Percentiles rank a stretch among this genome's conserved stretches.
These are phyloP conservation scores for Solanum corneliomulleri DNA, from an alignment of 257 asterid species.

Conservation along the genomic window DNA sequence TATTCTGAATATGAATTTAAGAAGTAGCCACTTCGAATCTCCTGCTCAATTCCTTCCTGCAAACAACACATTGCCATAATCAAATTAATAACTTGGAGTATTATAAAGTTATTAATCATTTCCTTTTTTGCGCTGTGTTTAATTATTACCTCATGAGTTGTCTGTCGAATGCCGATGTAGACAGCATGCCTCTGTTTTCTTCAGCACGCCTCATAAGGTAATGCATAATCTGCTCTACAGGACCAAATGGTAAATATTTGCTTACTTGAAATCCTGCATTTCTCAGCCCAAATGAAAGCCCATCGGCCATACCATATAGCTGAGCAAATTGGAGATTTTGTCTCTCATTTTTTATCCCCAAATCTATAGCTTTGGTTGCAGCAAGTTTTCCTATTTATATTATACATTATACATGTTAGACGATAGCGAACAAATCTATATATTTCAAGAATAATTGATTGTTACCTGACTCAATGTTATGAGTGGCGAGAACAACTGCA, in stretches of 20 bases:
- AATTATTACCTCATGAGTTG: slow-evolving; percentile 43
- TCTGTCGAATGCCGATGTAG: slow-evolving; percentile 50
- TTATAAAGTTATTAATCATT: no score
- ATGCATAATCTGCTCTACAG: slow-evolving; percentile 75
- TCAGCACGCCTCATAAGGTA: slow-evolving; percentile 88
- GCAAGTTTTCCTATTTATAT: slow-evolving; percentile 45
- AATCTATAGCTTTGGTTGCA: slow-evolving; percentile 42
- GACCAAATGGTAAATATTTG: slow-evolving; percentile 85
- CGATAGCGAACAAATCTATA: not conserved
- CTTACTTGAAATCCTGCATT: slow-evolving; percentile 71
- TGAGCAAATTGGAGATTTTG: slow-evolving; percentile 68
- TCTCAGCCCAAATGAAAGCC: slow-evolving; percentile 49
- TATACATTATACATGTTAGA: not conserved
- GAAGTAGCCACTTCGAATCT: not conserved
- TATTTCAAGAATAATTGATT: not conserved
- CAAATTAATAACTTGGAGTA: not conserved
- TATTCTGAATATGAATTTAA: not conserved
- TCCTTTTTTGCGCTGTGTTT: not conserved
- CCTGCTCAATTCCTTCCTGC: slow-evolving; percentile 4
- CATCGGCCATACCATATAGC: slow-evolving; percentile 86
- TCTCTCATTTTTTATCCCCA: slow-evolving; percentile 38
- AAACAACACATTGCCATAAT: not conserved
- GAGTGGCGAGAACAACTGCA: slow-evolving; percentile 74
- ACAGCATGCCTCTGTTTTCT: slow-evolving; percentile 70
- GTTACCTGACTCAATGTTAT: slow-evolving; percentile 68